Percentiles rank a stretch among this genome's conserved stretches.
These are phyloP conservation scores for Triglochin maritima DNA, from an alignment of 106 monocot species.

Conservation along the genomic window DNA sequence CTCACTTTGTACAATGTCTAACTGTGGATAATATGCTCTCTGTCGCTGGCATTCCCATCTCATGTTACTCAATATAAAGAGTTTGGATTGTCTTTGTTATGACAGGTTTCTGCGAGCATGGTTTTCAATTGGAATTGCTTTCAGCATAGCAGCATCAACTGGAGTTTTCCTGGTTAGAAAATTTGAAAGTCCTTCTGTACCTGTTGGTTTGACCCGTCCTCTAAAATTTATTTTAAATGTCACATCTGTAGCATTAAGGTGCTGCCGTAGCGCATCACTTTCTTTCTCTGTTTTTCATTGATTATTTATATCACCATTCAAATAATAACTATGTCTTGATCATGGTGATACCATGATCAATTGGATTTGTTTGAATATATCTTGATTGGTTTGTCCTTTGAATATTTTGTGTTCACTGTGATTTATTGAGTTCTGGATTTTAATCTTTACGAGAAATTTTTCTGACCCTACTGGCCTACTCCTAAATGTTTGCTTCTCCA, in stretches of 20 bases:
- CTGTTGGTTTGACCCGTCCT: background rate
- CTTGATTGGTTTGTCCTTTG: background rate
- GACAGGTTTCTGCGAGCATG: conserved; percentile 35
- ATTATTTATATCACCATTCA: background rate
- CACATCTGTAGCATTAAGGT: too few species aligned
- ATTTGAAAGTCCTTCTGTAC: background rate
- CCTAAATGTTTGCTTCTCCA: background rate
- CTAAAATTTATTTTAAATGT: background rate
- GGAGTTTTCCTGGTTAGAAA: conserved; percentile 31
- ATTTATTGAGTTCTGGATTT: background rate
- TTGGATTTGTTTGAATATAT: background rate
- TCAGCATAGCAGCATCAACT: conserved; percentile 25
- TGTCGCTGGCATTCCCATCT: too few species aligned
- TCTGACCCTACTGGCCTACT: background rate
- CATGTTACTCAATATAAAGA: too few species aligned
- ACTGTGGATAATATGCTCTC: background rate
- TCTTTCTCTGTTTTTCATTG: background rate
- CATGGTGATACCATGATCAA: background rate
- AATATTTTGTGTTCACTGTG: background rate
- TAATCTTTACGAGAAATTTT: background rate
- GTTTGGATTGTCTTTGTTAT: background rate
- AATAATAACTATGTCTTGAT: background rate
- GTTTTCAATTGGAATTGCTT: conserved; percentile 39
- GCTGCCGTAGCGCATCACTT: too few species aligned
- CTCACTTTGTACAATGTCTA: background rate